Conservation (phyloP, 331 rosid genomes). For the Erythrophleum ivorense region DNA sequence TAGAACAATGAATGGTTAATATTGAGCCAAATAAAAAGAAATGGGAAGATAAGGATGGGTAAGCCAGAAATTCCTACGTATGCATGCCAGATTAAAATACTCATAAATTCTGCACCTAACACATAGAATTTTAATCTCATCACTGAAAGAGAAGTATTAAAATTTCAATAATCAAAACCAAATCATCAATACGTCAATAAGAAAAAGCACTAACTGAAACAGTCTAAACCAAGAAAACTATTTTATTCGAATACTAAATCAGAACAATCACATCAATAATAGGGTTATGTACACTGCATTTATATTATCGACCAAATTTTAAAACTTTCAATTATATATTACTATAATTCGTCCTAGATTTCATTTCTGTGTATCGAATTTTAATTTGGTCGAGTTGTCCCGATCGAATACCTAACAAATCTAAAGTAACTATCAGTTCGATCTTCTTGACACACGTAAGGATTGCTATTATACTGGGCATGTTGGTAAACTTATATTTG, state of each 20-base stretch:
- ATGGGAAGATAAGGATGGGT: no score
- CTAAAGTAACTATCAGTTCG: slow-evolving; percentile 14
- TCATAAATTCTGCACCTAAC: background rate
- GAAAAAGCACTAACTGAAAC: background rate
- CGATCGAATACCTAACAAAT: slow-evolving; percentile 6
- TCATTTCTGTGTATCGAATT: background rate
- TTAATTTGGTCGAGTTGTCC: background rate
- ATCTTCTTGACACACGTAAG: background rate
- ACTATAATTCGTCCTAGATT: background rate
- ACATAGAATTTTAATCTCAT: background rate
- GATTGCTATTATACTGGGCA: no score
- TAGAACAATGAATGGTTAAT: no score
- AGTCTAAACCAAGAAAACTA: background rate
- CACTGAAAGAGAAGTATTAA: background rate
- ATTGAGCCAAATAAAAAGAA: no score
- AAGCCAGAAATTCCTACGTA: no score
- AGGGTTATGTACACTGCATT: background rate
- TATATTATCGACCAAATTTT: background rate
- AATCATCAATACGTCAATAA: background rate
- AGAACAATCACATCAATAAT: slow-evolving; percentile 22
- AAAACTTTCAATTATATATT: background rate
- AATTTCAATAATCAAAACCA: background rate
- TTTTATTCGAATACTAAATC: slow-evolving; percentile 8
- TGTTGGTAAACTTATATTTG: no score
- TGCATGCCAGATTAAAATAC: no score